Evolutionary conservation across 805 yeast species (phyloP), one percentile per base, ranked within the genome.

Genomic region (Wickerhamomyces tratensis): DNA sequence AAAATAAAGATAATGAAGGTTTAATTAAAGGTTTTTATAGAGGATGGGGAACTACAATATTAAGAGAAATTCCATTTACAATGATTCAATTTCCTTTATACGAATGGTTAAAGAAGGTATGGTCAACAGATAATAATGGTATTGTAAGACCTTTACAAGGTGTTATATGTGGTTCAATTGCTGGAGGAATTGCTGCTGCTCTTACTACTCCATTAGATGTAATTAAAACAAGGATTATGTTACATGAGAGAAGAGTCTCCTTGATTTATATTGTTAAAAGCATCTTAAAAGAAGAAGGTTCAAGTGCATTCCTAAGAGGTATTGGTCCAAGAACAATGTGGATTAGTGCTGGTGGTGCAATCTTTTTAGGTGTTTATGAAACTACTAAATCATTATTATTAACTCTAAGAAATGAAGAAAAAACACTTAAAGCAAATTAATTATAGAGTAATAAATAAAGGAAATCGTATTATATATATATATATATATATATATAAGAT

Each of bases 321-420:
- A 72, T 91, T 27, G 97, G 95, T 1, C 98, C 99, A 5, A 73
- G 99, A 59, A 89, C 97, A 0, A 71, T 85, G 77, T 93, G 98
- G 98, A 91, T 93, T 44, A 82, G 95, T 64, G 93, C 95, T 5
- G 99, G 99, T 20, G 99, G 99, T 29, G 96, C 98, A 14, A 88
- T 94, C 14, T 93, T 94, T 67, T 68, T 93, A 43, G 99, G 99
- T 5, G 86, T 86, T 43, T 93, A 93, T 57, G 99, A 94, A 62
- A 61, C 80, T 25, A 82, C 77, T 10, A 71, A 68, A 48, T 56
- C 69, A 9, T 48, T 57, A n/a, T 56, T 69, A 36, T 36, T 51
- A 31, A 12, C 7, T 11, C 34, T 31, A 6, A 12, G n/a, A 31
- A 13, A 35, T 39, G 38, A 36, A 41, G 33, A 35, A 8, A 12